phyloP scores from a whole-genome alignment of 208 protist genomes.

The Vickermania ingenoplastis region DNA sequence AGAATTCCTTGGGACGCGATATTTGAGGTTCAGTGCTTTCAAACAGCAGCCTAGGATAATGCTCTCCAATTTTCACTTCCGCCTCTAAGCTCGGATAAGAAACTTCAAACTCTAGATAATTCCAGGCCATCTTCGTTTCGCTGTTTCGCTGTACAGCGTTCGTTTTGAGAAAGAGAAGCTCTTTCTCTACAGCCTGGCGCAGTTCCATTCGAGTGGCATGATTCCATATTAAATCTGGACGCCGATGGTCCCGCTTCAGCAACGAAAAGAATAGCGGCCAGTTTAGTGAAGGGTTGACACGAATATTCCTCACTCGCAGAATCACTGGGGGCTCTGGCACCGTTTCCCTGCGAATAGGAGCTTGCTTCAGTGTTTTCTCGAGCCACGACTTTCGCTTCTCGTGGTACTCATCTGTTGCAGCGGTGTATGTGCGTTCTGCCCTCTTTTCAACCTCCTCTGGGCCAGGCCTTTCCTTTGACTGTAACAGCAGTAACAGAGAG shows the following conservation, averaged over 20 bases:
- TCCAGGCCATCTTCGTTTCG: constrained; percentile 70
- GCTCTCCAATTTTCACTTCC: constrained; percentile 84
- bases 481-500: constrained; percentile 75
- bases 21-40: constrained; percentile 62
- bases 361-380: background rate
- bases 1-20: constrained; percentile 80
- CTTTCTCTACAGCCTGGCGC: constrained; percentile 67
- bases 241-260: constrained; percentile 71
- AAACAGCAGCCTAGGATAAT: constrained; percentile 83
- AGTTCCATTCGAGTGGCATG: constrained; percentile 87
- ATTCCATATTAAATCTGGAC: constrained; percentile 92
- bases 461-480: constrained; percentile 52
- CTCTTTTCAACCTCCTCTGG: constrained; percentile 34
- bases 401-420: constrained; percentile 40
- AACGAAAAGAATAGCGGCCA: constrained; percentile 89
- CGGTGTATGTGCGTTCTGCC: constrained; percentile 33
- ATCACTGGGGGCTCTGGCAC: constrained; percentile 5
- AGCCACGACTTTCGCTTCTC: constrained; percentile 15
- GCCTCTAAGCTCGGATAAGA: constrained; percentile 76
- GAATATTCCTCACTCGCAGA: constrained; percentile 33
- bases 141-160: constrained; percentile 7
- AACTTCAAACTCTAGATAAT: constrained; percentile 92
- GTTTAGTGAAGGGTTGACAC: constrained; percentile 68
- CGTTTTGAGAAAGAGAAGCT: constrained; percentile 25
- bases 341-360: background rate